Evolutionary conservation across 768 basidiomycete genomes (phyloP), one percentile per base, ranked within the genome.

Genomic region (Psilocybe cubensis): DNA sequence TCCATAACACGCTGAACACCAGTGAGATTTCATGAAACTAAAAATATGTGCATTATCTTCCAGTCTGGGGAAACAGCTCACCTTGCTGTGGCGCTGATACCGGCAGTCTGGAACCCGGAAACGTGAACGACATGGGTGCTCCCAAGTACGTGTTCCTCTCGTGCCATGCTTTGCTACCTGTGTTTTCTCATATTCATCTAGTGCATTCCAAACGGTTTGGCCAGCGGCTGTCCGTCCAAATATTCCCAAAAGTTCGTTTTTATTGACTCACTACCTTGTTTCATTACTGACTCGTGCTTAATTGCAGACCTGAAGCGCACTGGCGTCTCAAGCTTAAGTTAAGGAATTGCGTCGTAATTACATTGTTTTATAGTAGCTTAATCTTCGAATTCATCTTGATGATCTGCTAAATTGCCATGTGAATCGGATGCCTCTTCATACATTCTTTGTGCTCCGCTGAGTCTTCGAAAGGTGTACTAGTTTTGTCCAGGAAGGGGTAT

Each of bases 81-180:
- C 73, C 77, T 8, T 80, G 79, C 62, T 80, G 79, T 54, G 79
- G 79, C 6, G 54, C 73, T 0, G 74, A 76, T 45, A 77, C 74
- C 0, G 78, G 78, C 2, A 79, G 76, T 52, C 70, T 79, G 33
- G 79, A 80, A 57, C 78, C 79, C 44, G 76, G 76, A 11, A 60
- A 69, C 38, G 31, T 73, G 10, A 77, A 74, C 38, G 76, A 74
- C 45, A 41, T 70, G 28, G 76, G 75, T 6, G 60, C 64, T 56
- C 76, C 77, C n/a, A 65, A 77, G 77, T 78, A 51, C 21, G 68
- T 64, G 1, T 21, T 35, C 20, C 2, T 20, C 2, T 42, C 23
- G 18, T 27, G 29, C 17, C 4, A n/a, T 10, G 12, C 27, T 17
- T 12, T 12, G 7, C 12, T 58, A 38, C 52, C 43, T 29, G 41